Evolutionary conservation across 2,329 filamentous ascomycete species (phyloP), one percentile per base, ranked within the genome.

Genomic region (Mollisiaceae sp.): DNA sequence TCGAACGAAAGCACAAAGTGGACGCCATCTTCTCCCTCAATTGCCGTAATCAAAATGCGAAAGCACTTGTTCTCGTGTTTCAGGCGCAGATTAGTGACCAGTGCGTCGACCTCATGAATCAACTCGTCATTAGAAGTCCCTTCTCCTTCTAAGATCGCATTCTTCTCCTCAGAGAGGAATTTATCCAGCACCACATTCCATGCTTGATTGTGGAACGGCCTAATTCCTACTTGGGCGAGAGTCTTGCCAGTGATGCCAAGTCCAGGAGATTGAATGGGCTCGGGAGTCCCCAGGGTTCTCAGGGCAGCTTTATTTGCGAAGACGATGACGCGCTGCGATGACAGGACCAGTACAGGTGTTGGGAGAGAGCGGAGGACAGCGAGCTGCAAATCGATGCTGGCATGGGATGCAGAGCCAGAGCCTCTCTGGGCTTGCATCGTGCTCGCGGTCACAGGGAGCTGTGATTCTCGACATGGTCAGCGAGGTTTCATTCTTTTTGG

Each of bases 301-400:
- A 63, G 62, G 12, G 65, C 69, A 27, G 66, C 67, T 12, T 56
- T 47, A 62, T 71, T 73, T 35, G 64, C 59, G 62, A 68, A 69
- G n/a, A 70, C 41, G 5, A 59, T 24, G 18, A 52, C 67, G 24
- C 63, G 60, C 18, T 55, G 20, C n/a, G 66, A 60, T 15, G 70
- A 69, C 8, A 73, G 55, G 11, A 70, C 65, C 11, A 73, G 43
- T 20, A 71, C 64, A 8, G 70, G 70, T 2, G 67, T 69, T 12
- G 68, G 71, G 3, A 72, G 45, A 27, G 65, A 39, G 47, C 64
- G 65, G 8, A 73, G 66, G 45, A 68, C 67, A 18, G 69, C 63
- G 8, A 72, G 54, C 60, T 72, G 68, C 14, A 73, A 50, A 32
- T 71, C 67, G 22, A 70, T 63, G 39, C 39, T 43, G 1, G 62